phyloP scores from a whole-genome alignment of 441 rosid species.

The Syzygium syzygioides region DNA sequence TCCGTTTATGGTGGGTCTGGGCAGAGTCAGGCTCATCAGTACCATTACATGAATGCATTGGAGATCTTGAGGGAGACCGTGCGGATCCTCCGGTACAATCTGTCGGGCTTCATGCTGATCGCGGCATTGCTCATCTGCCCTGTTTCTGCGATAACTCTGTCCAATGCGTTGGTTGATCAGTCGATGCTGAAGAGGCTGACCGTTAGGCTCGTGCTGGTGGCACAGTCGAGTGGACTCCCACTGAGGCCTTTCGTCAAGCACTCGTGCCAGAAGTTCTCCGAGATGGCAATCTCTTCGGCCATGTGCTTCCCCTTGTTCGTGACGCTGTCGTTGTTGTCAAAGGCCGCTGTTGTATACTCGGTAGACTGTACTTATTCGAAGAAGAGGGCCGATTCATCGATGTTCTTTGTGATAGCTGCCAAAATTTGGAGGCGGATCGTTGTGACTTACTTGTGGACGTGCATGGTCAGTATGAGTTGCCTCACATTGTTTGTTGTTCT shows the following conservation, averaged over 20 bases:
- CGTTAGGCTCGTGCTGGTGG: constrained; percentile 52
- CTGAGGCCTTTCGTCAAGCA: constrained; percentile 51
- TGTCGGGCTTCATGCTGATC: constrained; percentile 52
- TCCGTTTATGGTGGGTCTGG: constrained; percentile 9
- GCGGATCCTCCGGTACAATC: constrained; percentile 70
- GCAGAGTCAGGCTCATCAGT: constrained; percentile 14
- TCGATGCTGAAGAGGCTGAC: constrained; percentile 56
- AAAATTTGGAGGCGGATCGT: constrained; percentile 69
- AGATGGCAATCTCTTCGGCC: constrained; percentile 56
- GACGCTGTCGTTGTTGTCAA: constrained; percentile 53
- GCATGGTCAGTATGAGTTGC: constrained; percentile 49
- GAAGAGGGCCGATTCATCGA: constrained; percentile 34
- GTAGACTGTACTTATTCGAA: constrained; percentile 73
- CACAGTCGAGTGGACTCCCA: constrained; percentile 73
- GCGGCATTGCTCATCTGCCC: constrained; percentile 67
- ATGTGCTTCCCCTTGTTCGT: constrained; percentile 71
- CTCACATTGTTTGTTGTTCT: constrained; percentile 60
- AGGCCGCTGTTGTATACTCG: constrained; percentile 69
- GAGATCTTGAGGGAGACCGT: constrained; percentile 88
- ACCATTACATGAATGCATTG: constrained; percentile 66
- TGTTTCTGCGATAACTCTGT: constrained; percentile 57
- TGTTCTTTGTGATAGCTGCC: constrained; percentile 38
- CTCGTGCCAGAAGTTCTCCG: constrained; percentile 62
- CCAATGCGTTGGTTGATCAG: constrained; percentile 65
- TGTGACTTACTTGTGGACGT: constrained; percentile 64